These are phyloP conservation scores for Gorgonomyces haynaldii DNA, from an alignment of 192 early-diverging fungal genomes.

Conservation along the genomic window DNA sequence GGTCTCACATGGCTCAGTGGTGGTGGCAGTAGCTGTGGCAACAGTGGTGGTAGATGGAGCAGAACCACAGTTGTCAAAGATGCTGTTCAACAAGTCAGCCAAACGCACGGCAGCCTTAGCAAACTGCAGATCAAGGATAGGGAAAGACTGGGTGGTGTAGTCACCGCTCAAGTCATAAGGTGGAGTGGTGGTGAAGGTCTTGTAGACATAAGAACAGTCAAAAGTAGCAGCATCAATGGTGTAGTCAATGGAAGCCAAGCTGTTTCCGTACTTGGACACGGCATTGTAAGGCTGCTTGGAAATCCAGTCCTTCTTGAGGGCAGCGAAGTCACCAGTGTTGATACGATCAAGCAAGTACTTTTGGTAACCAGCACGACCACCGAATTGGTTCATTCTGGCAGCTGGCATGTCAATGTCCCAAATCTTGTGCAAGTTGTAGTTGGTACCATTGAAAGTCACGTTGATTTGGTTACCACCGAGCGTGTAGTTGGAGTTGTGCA, in stretches of 20 bases:
- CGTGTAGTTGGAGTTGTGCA: constrained; percentile 8
- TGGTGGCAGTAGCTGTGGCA: not conserved
- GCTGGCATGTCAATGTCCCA: constrained; percentile 13
- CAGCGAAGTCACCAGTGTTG: constrained; percentile 10
- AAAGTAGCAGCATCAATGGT: constrained; percentile 17
- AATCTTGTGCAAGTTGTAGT: constrained; percentile 9
- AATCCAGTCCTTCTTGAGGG: constrained; percentile 7
- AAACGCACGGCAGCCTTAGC: constrained; percentile 26
- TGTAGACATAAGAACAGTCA: constrained; percentile 14
- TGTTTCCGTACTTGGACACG: not conserved
- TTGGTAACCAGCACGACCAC: too few species aligned
- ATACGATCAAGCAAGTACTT: too few species aligned
- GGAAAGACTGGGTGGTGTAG: constrained; percentile 4
- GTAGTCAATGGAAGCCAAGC: constrained; percentile 20
- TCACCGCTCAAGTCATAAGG: constrained; percentile 1
- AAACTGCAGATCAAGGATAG: constrained; percentile 20
- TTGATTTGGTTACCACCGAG: constrained; percentile 5
- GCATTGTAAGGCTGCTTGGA: constrained; percentile 10
- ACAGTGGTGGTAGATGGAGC: not conserved
- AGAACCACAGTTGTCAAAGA: not conserved
- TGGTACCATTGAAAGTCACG: constrained; percentile 4
- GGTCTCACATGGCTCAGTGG: too few species aligned
- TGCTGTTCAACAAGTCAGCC: constrained; percentile 8
- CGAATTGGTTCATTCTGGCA: not conserved
- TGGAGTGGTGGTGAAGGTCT: not conserved